These are phyloP conservation scores for Pseudocercospora eumusae DNA, from an alignment of 2,329 filamentous ascomycete genomes.

Conservation along the genomic window DNA sequence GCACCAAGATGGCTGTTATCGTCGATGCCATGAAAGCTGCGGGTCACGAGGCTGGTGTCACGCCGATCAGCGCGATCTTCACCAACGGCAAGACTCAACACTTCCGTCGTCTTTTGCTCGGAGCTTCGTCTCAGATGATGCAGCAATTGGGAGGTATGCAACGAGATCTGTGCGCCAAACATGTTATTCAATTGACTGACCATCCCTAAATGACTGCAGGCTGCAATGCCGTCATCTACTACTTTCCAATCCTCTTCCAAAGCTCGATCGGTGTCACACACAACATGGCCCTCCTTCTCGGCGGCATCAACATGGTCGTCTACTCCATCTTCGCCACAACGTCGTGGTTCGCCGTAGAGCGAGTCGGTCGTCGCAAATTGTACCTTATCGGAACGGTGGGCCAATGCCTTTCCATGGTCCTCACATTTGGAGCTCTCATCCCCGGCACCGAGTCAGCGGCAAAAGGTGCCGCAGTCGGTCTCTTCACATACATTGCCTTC, in stretches of 20 bases:
- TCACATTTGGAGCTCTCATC: constrained; percentile 46
- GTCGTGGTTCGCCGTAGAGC: constrained; percentile 67
- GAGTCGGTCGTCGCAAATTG: constrained; percentile 54
- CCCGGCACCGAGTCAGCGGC: constrained; percentile 33
- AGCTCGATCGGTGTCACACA: constrained; percentile 54
- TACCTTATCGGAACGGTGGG: constrained; percentile 50
- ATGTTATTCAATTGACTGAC: not conserved
- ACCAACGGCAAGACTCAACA: constrained; percentile 66
- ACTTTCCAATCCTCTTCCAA: constrained; percentile 45
- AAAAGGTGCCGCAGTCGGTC: constrained; percentile 54
- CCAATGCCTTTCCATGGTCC: constrained; percentile 58
- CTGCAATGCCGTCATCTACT: constrained; percentile 52
- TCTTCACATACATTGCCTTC: constrained; percentile 69
- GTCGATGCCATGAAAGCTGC: constrained; percentile 20
- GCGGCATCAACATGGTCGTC: constrained; percentile 37
- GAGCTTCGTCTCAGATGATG: constrained; percentile 61
- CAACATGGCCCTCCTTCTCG: constrained; percentile 48
- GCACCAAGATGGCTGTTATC: constrained; percentile 44
- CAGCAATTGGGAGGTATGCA: constrained; percentile 58
- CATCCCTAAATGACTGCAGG: constrained; percentile 32
- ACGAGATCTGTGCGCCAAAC: too few relatives aligned
- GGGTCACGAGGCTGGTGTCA: constrained; percentile 42
- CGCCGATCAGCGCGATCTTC: constrained; percentile 56
- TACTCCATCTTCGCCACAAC: constrained; percentile 42
- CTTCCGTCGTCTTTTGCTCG: constrained; percentile 64